phyloP scores from a whole-genome alignment of 768 basidiomycete genomes.

The Pleurotus cornucopiae region DNA sequence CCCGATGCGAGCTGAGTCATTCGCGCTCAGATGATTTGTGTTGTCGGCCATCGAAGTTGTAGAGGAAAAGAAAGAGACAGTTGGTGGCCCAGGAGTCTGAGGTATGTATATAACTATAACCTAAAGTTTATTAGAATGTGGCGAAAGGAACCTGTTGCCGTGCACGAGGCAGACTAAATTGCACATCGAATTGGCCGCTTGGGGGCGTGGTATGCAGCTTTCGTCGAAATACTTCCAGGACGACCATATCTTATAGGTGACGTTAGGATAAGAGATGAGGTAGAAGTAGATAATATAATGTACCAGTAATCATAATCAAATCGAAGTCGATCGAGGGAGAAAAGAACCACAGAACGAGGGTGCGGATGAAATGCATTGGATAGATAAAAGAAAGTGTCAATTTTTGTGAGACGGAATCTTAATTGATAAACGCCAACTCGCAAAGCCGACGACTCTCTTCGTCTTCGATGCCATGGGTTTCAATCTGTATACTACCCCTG shows the following conservation, averaged over 20 bases:
- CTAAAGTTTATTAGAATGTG: not conserved
- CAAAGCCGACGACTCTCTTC: slow-evolving; percentile 67
- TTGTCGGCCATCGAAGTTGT: not conserved
- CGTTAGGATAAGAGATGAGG: too few species aligned
- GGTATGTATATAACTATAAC: not conserved
- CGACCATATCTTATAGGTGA: too few species aligned
- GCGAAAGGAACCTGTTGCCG: not conserved
- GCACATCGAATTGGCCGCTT: too few species aligned
- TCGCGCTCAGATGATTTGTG: not conserved
- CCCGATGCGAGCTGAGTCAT: not conserved
- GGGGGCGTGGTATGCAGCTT: too few species aligned
- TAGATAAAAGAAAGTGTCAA: not conserved
- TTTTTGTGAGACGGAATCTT: slow-evolving; percentile 10
- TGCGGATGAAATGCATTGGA: not conserved
- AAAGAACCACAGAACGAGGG: not conserved
- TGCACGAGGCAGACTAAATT: too few species aligned
- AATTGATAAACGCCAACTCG: slow-evolving; percentile 60
- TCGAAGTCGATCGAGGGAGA: not conserved
- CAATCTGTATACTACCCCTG: slow-evolving; percentile 48
- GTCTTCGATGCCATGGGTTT: slow-evolving; percentile 55
- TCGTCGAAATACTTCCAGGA: too few species aligned
- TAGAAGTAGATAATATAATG: too few species aligned
- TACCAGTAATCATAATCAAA: not conserved
- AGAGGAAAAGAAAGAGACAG: not conserved
- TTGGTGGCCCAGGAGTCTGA: not conserved